Conservation (phyloP, 2,329 filamentous ascomycete species). For the Grosmannia huntii region DNA sequence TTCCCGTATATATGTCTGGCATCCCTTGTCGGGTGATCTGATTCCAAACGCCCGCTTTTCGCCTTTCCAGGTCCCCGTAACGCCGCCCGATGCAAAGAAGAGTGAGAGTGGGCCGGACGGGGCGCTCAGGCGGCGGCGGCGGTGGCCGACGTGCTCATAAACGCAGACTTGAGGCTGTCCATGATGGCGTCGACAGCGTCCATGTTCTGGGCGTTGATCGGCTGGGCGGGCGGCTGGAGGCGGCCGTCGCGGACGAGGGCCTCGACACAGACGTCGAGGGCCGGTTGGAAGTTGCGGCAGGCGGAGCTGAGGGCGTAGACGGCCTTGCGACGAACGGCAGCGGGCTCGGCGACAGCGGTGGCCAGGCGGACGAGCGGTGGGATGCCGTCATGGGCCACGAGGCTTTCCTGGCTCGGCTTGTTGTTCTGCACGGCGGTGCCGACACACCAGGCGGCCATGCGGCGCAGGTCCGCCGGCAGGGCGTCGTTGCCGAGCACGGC, state of each 20-base stretch:
- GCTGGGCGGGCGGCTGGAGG: conserved; percentile 33
- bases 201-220: conserved; percentile 59
- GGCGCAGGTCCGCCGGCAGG: conserved; percentile 53
- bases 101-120: not conserved
- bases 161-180: conserved; percentile 42
- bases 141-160: conserved; percentile 22
- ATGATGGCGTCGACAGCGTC: conserved; percentile 64
- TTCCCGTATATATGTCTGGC: no score
- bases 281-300: conserved; percentile 80
- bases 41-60: not conserved
- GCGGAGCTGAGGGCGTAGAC: conserved; percentile 79
- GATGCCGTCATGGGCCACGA: conserved; percentile 52
- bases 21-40: no score
- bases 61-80: not conserved
- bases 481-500: conserved; percentile 50
- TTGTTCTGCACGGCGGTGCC: conserved; percentile 97
- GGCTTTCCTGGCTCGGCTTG: conserved; percentile 63
- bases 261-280: conserved; percentile 54
- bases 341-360: conserved; percentile 42
- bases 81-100: conserved; percentile 8
- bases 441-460: conserved; percentile 86
- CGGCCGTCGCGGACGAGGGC: conserved; percentile 47
- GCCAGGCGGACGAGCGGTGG: conserved; percentile 55
- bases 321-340: conserved; percentile 64
- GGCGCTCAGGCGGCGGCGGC: no score